phyloP scores from a whole-genome alignment of 371 early-diverging fungal species.

The Circinella umbellata region DNA sequence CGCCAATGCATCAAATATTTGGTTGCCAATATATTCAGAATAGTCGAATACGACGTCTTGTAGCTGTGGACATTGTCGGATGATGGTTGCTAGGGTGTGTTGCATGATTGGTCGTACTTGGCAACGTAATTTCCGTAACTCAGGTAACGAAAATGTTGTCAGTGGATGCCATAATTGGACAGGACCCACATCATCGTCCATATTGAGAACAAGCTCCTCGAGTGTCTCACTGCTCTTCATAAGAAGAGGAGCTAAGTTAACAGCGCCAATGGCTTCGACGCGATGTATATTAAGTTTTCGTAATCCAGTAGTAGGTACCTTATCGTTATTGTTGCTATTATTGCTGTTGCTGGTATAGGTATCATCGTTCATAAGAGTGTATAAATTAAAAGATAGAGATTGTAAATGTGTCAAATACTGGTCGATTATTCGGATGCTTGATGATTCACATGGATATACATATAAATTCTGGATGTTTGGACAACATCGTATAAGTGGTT shows the following conservation, averaged over 20 bases:
- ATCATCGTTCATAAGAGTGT: background rate
- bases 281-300: background rate
- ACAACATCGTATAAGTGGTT: constrained; percentile 6
- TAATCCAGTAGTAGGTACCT: background rate
- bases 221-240: background rate
- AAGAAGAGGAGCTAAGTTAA: background rate
- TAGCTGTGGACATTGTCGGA: background rate
- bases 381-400: background rate
- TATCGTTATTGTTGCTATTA: background rate
- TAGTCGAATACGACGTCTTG: background rate
- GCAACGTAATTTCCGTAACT: background rate
- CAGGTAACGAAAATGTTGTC: background rate
- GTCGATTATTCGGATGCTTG: background rate
- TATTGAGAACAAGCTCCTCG: background rate
- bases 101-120: constrained; percentile 3
- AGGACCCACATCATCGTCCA: constrained; percentile 5
- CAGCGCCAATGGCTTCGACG: background rate
- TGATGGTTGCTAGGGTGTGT: background rate
- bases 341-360: background rate
- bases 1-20: background rate
- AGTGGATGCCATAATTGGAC: background rate
- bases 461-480: constrained; percentile 3
- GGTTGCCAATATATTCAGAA: background rate
- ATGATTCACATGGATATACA: constrained; percentile 1
- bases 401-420: background rate